Conservation (phyloP, 2,329 filamentous ascomycete genomes). For the Neopestalotiopsis sp. region DNA sequence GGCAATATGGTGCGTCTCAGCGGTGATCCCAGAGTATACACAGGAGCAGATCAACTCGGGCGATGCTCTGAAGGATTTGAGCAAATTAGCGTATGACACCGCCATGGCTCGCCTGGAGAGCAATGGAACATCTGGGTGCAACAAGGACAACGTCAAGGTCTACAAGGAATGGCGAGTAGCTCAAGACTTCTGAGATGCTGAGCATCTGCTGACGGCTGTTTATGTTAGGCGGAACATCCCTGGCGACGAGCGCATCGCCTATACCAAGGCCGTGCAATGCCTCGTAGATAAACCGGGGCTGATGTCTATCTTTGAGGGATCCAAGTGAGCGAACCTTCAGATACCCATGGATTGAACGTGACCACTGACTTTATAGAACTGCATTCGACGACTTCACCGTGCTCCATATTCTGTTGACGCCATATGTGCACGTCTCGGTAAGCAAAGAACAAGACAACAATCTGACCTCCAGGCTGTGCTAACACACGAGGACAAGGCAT, state of each 20-base stretch:
- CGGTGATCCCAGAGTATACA: conserved; percentile 49
- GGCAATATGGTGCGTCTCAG: too few species aligned
- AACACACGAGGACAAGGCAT: conserved; percentile 28
- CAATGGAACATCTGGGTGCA: conserved; percentile 26
- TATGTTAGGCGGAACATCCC: conserved; percentile 33
- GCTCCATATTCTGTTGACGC: conserved; percentile 34
- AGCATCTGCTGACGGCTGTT: conserved; percentile 12
- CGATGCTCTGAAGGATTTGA: conserved; percentile 31
- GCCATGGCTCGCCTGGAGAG: conserved; percentile 31
- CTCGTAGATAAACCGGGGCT: conserved; percentile 33
- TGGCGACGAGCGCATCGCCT: conserved; percentile 31
- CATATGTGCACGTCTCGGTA: conserved; percentile 38
- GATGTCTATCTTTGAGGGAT: conserved; percentile 34
- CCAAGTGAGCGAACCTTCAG: conserved; percentile 25
- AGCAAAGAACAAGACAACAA: conserved; percentile 1
- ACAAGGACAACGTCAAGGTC: conserved; percentile 35
- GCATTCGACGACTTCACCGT: conserved; percentile 38
- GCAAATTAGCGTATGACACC: conserved; percentile 31
- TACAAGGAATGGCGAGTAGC: conserved; percentile 36
- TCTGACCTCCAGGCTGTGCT: background rate
- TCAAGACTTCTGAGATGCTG: background rate
- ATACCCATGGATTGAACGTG: background rate
- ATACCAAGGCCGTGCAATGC: conserved; percentile 35
- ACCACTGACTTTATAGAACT: conserved; percentile 22
- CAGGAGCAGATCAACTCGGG: conserved; percentile 36